Base-by-base conservation (phyloP, 2,329 filamentous ascomycete species). In the Exophiala sp. region DNA sequence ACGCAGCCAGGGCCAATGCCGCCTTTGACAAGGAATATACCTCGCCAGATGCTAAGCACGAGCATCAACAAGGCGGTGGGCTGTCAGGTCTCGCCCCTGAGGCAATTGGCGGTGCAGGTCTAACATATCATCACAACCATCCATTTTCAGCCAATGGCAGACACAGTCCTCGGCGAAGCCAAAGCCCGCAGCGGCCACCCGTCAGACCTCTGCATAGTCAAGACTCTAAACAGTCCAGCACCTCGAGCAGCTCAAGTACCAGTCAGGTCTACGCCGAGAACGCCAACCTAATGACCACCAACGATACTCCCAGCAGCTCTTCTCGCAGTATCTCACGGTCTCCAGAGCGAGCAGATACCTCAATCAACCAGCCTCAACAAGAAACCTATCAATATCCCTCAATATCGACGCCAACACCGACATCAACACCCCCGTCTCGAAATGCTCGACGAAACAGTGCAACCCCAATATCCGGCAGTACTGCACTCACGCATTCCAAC, bases 1-100 rank as follows among this genome's bases (percentile, higher is more conserved):
- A 56, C 23, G 41, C 55, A 13, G 42, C 52, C 9, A 46, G 52
- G 43, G 52, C 50, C n/a, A 55, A 53, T 29, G 47, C 46, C 10
- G 50, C 38, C 7, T 51, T 56, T 38, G 50, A 58, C 30, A 37
- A 51, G 23, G 43, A 52, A 34, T 50, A 56, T 24, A 29, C 27
- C 16, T 35, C 46, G 6, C 21, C 32, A 9, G 32, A 29, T 23
- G 30, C 13, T 5, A 18, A 19, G 10, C 42, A 29, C 14, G 47
- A 34, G 8, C 46, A 48, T 27, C 22, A 37, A n/a, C n/a, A n/a
- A n/a, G n/a, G n/a, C 6, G 42, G 37, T 23, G 43, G 13, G 6
- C 19, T 46, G 10, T 42, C 39, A 43, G 42, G 46, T n/a, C 43
- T 53, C 9, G 50, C 40, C 21, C 44, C 50, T 9, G 50, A 44